Evolutionary conservation across 2,329 filamentous ascomycete species (phyloP).

Genomic region (Hypoxylon sp.): DNA sequence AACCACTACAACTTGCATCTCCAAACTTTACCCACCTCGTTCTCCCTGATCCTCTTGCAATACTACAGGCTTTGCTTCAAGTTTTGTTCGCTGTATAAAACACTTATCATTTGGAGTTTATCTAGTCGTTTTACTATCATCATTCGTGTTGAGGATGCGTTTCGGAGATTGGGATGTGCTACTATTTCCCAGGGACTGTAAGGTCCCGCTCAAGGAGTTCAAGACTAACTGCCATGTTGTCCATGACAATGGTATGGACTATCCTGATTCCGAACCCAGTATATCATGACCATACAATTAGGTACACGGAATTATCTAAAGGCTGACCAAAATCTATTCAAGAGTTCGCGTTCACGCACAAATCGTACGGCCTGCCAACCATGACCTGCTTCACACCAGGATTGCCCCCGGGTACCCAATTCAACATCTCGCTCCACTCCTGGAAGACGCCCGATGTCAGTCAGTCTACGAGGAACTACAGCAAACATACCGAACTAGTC

Average conservation of each 20-base stretch:
- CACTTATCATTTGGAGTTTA: slow-evolving; percentile 32
- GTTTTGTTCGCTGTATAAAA: slow-evolving; percentile 40
- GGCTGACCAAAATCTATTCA: slow-evolving; percentile 10
- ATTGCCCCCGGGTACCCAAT: slow-evolving; percentile 64
- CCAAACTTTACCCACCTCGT: slow-evolving; percentile 31
- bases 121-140: slow-evolving; percentile 36
- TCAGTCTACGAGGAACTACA: slow-evolving; percentile 63
- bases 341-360: slow-evolving; percentile 63
- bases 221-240: slow-evolving; percentile 78
- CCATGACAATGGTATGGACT: slow-evolving; percentile 58
- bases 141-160: slow-evolving; percentile 66
- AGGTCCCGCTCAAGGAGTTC: slow-evolving; percentile 82
- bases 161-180: slow-evolving; percentile 89
- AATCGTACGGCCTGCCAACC: slow-evolving; percentile 64
- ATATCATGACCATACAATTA: too few species aligned
- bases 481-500: slow-evolving; percentile 63
- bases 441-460: slow-evolving; percentile 72
- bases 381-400: slow-evolving; percentile 78
- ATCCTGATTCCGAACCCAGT: too few species aligned
- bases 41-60: slow-evolving; percentile 25
- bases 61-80: slow-evolving; percentile 32
- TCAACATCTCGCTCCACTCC: slow-evolving; percentile 78
- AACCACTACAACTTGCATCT: slow-evolving; percentile 30
- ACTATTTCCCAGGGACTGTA: slow-evolving; percentile 73
- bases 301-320: background rate